A percentile compares a stretch with the other conserved stretches of the same genome.
These are phyloP conservation scores for Pythium rhizo-oryzae DNA, from an alignment of 352 stramenopile genomes.

Conservation along the genomic window DNA sequence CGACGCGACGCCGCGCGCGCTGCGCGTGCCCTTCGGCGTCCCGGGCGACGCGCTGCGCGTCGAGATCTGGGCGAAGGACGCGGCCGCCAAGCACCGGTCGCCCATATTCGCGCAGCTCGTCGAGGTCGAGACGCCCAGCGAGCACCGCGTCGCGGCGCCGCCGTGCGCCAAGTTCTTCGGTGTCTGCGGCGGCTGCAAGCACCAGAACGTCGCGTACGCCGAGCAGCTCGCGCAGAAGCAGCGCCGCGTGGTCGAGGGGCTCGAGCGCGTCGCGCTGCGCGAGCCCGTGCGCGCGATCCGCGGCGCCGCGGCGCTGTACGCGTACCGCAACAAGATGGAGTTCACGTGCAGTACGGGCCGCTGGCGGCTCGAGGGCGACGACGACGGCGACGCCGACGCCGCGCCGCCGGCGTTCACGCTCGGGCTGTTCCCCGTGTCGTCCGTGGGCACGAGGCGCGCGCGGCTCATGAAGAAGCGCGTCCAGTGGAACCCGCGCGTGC, in stretches of 20 bases:
- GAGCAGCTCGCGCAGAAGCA: slow-evolving; percentile 72
- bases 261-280: slow-evolving; percentile 22
- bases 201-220: slow-evolving; percentile 63
- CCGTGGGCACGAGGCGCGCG: slow-evolving; percentile 45
- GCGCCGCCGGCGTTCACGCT: slow-evolving; percentile 51
- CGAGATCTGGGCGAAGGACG: slow-evolving; percentile 57
- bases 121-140: slow-evolving; percentile 34
- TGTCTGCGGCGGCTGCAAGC: slow-evolving; percentile 66
- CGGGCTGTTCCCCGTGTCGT: slow-evolving; percentile 68
- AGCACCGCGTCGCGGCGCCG: slow-evolving; percentile 36
- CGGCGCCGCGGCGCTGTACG: slow-evolving; percentile 35
- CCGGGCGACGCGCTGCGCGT: slow-evolving; percentile 49
- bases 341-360: slow-evolving; percentile 81
- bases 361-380: slow-evolving; percentile 57
- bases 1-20: slow-evolving; percentile 14
- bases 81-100: slow-evolving; percentile 34
- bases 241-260: slow-evolving; percentile 44
- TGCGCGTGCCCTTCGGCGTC: slow-evolving; percentile 59
- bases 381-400: slow-evolving; percentile 3
- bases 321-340: slow-evolving; percentile 87
- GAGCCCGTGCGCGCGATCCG: slow-evolving; percentile 45
- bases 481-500: slow-evolving; percentile 64
- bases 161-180: slow-evolving; percentile 70
- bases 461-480: slow-evolving; percentile 34
- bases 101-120: slow-evolving; percentile 47